A percentile compares a stretch with the other conserved stretches of the same genome.
Evolutionary conservation across 2,329 filamentous ascomycete genomes (phyloP).

Genomic region (Neocucurbitaria cava): DNA sequence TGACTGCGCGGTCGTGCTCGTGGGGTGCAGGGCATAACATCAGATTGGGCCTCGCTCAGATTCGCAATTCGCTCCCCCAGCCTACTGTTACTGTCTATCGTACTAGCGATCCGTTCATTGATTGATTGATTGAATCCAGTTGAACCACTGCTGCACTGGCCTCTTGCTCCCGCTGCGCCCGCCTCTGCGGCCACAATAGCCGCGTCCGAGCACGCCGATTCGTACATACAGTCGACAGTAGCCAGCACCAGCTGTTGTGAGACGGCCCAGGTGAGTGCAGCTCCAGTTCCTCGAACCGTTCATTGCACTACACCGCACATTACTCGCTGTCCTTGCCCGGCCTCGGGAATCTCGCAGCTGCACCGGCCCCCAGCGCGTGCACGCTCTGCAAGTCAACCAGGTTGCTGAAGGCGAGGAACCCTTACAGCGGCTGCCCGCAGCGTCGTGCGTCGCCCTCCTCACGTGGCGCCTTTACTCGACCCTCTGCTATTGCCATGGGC

Average conservation of each 20-base stretch:
- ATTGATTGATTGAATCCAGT: not conserved
- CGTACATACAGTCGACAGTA: too few relatives aligned
- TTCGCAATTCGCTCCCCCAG: conserved; percentile 16
- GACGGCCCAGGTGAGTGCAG: not conserved
- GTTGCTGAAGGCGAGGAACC: conserved; percentile 12
- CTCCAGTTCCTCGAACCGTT: not conserved
- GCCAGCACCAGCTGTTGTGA: not conserved
- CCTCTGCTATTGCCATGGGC: conserved; percentile 20
- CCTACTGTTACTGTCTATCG: too few relatives aligned
- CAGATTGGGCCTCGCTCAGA: conserved; percentile 20
- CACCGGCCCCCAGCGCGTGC: not conserved
- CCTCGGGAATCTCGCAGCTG: conserved; percentile 15
- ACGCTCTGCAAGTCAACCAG: conserved; percentile 16
- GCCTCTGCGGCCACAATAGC: conserved; percentile 9
- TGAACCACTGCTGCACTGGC: too few relatives aligned
- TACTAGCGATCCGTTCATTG: not conserved
- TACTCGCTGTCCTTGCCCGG: conserved; percentile 4
- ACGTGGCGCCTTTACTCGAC: conserved; percentile 23
- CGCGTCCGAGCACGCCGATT: conserved; percentile 5
- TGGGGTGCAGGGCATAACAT: conserved; percentile 12
- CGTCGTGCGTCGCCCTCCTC: conserved; percentile 11
- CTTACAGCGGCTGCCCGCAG: conserved; percentile 32
- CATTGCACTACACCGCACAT: too few relatives aligned
- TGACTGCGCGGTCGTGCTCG: not conserved
- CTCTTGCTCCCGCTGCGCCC: conserved; percentile 12